These are phyloP conservation scores for Alternaria solani DNA, from an alignment of 2,329 filamentous ascomycete species.

Conservation along the genomic window DNA sequence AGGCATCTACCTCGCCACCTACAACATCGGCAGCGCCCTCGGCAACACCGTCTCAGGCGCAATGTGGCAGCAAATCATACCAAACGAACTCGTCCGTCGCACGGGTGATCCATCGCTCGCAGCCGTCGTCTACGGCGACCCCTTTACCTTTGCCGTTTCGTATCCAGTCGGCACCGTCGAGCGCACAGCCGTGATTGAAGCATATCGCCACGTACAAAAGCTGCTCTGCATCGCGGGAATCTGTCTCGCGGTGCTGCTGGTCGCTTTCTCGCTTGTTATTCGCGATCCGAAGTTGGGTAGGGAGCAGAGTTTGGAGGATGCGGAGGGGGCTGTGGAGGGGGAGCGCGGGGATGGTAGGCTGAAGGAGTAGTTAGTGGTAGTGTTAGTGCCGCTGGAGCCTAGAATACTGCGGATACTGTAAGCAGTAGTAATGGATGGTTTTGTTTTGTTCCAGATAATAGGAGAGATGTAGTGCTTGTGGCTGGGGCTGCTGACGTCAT, in stretches of 20 bases:
- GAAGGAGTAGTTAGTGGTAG: not conserved
- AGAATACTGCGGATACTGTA: not conserved
- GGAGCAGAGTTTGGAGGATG: conserved; percentile 56
- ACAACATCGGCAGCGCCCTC: conserved; percentile 68
- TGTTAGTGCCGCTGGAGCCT: not conserved
- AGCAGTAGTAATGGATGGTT: not conserved
- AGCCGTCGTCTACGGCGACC: conserved; percentile 51
- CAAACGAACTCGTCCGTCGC: conserved; percentile 52
- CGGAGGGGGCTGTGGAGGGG: conserved; percentile 37
- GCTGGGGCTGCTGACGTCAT: not conserved
- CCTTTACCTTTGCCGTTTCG: conserved; percentile 47
- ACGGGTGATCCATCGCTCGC: conserved; percentile 55
- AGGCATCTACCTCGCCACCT: conserved; percentile 68
- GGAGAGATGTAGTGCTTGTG: not conserved
- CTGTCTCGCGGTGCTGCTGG: conserved; percentile 58
- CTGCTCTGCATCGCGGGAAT: conserved; percentile 62
- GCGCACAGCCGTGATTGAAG: conserved; percentile 54
- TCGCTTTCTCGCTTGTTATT: conserved; percentile 56
- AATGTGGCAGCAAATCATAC: conserved; percentile 66
- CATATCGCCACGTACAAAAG: conserved; percentile 58
- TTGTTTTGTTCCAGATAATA: not conserved
- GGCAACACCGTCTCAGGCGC: conserved; percentile 68
- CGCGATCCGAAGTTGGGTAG: conserved; percentile 57
- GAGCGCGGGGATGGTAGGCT: not conserved
- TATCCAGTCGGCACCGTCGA: conserved; percentile 57